These are phyloP conservation scores for Fusarium sp. DNA, from an alignment of 2,329 filamentous ascomycete genomes.

Conservation along the genomic window DNA sequence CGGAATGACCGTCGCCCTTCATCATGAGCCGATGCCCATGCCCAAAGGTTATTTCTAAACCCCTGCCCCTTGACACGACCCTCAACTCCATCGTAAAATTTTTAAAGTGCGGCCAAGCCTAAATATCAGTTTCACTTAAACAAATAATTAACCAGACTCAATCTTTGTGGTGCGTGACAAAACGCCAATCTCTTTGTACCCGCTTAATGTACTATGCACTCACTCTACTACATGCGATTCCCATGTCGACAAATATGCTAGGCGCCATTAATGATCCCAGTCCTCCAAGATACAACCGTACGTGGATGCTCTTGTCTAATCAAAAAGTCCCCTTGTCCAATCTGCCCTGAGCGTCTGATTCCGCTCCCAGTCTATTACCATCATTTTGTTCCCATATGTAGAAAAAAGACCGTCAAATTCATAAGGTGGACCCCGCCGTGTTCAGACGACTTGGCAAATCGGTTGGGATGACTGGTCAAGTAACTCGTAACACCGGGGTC, in stretches of 20 bases:
- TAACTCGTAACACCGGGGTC: slow-evolving; percentile 8
- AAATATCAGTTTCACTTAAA: background rate
- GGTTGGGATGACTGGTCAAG: background rate
- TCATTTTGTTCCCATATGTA: slow-evolving; percentile 28
- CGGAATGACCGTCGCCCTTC: background rate
- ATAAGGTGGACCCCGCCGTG: slow-evolving; percentile 30
- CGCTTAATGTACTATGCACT: slow-evolving; percentile 34
- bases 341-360: slow-evolving; percentile 34
- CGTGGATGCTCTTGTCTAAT: slow-evolving; percentile 32
- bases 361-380: slow-evolving; percentile 37
- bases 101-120: background rate
- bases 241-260: slow-evolving; percentile 30
- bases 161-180: background rate
- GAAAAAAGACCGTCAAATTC: slow-evolving; percentile 42
- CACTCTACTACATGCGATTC: slow-evolving; percentile 36
- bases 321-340: slow-evolving; percentile 15
- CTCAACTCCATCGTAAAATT: background rate
- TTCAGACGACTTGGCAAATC: slow-evolving; percentile 1
- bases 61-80: background rate
- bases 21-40: background rate
- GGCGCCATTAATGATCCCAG: slow-evolving; percentile 32
- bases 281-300: slow-evolving; percentile 26
- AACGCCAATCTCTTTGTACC: slow-evolving; percentile 27
- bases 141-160: background rate
- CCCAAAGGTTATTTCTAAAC: background rate